Evolutionary conservation across 495 filamentous ascomycete genomes (phyloP), one percentile per base, ranked within the genome.

Genomic region (Penicillium bovifimosum): DNA sequence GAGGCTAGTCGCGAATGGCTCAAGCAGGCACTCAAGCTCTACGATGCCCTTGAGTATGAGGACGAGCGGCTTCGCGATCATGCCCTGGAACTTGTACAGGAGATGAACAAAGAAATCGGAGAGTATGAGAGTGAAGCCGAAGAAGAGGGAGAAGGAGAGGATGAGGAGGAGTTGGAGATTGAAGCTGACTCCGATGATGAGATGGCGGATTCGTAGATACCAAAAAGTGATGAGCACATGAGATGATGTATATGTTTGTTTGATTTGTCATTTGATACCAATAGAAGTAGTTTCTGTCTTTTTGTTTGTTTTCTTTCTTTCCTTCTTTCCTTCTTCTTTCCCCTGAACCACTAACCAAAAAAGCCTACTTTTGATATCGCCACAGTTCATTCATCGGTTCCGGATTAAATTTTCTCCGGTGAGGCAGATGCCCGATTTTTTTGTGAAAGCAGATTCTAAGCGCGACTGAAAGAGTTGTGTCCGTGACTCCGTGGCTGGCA

Each of bases 51-150:
- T 2, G 61, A 78, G 20, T 82, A 80, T 41, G 76, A 81, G 51
- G 79, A 82, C 64, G 76, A 79, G 43, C 72, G 71, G 45, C 66
- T 82, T 20, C 66, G 62, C 36, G 71, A 77, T 9, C 79, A 81
- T 59, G 76, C 77, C 9, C 27, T 76, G 47, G 83, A 86, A 55
- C 62, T 86, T 28, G 76, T 87, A 7, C 72, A 77, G 52, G 79
- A 72, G 29, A 74, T 85, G 56, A 68, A 79, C 59, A 68, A 80
- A 52, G 74, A 77, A 24, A 71, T 85, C 17, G 77, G 79, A 33
- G 74, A 80, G 51, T 72, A 78, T n/a, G 65, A 68, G 38, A 68
- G 56, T n/a, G 74, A 76, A 29, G 68, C 63, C 11, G 78, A 77
- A 20, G 71, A 76, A 31, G 69, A 75, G 14, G 74, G 73, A 27